phyloP scores from a whole-genome alignment of 345 rosid genomes.

The Psidium guajava region DNA sequence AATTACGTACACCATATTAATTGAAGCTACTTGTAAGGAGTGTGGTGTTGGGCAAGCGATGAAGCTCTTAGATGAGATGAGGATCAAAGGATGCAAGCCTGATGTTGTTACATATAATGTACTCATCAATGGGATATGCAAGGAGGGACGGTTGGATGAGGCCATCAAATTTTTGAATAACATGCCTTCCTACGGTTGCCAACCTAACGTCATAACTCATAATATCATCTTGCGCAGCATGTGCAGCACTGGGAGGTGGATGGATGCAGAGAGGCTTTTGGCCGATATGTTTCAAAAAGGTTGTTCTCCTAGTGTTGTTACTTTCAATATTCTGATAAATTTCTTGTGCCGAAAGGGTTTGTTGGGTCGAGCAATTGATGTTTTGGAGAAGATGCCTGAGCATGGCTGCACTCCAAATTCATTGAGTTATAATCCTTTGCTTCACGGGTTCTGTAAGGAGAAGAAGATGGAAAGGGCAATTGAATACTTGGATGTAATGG shows the following conservation, averaged over 20 bases:
- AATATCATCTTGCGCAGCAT: conserved; percentile 70
- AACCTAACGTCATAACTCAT: conserved; percentile 72
- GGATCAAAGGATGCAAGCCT: conserved; percentile 64
- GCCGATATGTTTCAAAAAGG: conserved; percentile 69
- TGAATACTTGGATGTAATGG: conserved; percentile 75
- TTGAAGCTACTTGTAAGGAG: conserved; percentile 79
- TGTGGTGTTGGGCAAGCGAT: conserved; percentile 72
- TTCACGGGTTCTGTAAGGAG: conserved; percentile 85
- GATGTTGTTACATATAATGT: conserved; percentile 81
- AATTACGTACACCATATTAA: conserved; percentile 68
- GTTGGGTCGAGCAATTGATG: conserved; percentile 64
- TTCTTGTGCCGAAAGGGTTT: conserved; percentile 80
- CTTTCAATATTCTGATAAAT: conserved; percentile 82
- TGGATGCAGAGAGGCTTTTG: conserved; percentile 72
- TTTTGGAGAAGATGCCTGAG: conserved; percentile 76
- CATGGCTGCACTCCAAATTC: conserved; percentile 79
- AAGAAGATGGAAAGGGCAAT: conserved; percentile 80
- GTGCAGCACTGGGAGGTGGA: conserved; percentile 86
- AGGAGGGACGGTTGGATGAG: conserved; percentile 75
- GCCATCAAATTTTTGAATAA: conserved; percentile 67
- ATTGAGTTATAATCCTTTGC: conserved; percentile 66
- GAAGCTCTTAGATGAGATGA: conserved; percentile 91
- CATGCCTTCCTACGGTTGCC: conserved; percentile 61
- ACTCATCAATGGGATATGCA: conserved; percentile 78
- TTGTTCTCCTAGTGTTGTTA: conserved; percentile 78